Evolutionary conservation across 768 basidiomycete species (phyloP).

Genomic region (Lactarius sanguifluus): DNA sequence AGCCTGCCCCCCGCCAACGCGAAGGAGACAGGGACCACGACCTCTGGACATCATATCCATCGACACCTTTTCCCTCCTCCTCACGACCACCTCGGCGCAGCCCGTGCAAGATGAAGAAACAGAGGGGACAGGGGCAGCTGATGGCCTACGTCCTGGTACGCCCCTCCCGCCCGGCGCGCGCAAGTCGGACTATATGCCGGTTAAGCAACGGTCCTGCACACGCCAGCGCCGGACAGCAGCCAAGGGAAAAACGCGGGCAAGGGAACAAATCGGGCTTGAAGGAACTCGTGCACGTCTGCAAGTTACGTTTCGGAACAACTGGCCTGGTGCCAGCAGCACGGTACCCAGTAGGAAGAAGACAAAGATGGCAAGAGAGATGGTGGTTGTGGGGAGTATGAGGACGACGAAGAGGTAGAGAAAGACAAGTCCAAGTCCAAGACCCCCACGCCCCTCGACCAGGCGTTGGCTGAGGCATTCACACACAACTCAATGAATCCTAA

Average conservation of each 20-base stretch:
- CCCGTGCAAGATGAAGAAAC: conserved; percentile 1
- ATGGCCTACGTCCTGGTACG: background rate
- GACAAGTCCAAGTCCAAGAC: background rate
- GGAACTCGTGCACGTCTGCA: conserved; percentile 14
- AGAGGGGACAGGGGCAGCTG: background rate
- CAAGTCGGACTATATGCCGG: conserved; percentile 10
- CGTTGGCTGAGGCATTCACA: conserved; percentile 16
- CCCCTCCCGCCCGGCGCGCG: background rate
- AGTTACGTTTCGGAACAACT: conserved; percentile 8
- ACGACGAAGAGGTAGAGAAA: background rate
- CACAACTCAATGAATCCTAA: conserved; percentile 16
- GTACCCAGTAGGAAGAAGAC: too few relatives aligned
- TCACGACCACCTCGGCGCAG: background rate
- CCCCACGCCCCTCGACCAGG: background rate
- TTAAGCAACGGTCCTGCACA: background rate
- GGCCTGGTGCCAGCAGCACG: background rate
- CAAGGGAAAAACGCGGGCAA: background rate
- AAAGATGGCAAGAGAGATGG: too few relatives aligned
- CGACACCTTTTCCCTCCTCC: background rate
- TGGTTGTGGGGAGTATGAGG: background rate
- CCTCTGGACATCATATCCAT: conserved; percentile 14
- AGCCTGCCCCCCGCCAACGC: background rate
- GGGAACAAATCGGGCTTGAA: conserved; percentile 6
- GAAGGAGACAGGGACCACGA: background rate
- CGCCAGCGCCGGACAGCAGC: background rate